Evolutionary conservation across 305 asterid genomes (phyloP).

Genomic region (Fraxinus sp.): DNA sequence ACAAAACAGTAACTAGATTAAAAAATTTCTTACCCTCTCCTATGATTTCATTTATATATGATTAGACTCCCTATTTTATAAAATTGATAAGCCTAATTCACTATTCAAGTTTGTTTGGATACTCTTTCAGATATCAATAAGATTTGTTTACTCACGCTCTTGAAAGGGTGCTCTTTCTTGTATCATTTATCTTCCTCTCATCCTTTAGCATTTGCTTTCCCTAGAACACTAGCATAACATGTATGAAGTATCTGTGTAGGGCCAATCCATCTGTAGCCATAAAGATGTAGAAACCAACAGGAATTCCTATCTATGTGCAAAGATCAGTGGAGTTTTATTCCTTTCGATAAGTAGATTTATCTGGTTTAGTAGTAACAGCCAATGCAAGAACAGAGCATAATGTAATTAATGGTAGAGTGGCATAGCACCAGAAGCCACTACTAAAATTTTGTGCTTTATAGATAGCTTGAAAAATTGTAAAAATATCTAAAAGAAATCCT

Average conservation of each 20-base stretch:
- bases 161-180: not conserved
- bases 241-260: not conserved
- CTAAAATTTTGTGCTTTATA: not conserved
- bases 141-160: not conserved
- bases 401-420: not conserved
- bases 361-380: not conserved
- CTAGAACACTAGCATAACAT: not conserved
- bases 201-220: not conserved
- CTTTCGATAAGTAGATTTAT: not conserved
- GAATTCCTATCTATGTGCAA: not conserved
- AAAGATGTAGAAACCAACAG: not conserved
- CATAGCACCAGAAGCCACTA: not conserved
- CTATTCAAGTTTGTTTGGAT: not conserved
- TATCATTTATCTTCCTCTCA: not conserved
- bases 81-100: not conserved
- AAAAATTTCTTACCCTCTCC: not conserved
- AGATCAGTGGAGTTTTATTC: not conserved
- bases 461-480: not conserved
- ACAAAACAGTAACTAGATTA: not conserved
- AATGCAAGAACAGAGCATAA: not conserved
- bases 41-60: not conserved
- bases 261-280: not conserved
- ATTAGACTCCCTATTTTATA: not conserved
- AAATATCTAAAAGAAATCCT: not conserved
- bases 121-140: not conserved